Evolutionary conservation across 805 yeast species (phyloP).

Genomic region (Kurtzmaniella cleridarum): DNA sequence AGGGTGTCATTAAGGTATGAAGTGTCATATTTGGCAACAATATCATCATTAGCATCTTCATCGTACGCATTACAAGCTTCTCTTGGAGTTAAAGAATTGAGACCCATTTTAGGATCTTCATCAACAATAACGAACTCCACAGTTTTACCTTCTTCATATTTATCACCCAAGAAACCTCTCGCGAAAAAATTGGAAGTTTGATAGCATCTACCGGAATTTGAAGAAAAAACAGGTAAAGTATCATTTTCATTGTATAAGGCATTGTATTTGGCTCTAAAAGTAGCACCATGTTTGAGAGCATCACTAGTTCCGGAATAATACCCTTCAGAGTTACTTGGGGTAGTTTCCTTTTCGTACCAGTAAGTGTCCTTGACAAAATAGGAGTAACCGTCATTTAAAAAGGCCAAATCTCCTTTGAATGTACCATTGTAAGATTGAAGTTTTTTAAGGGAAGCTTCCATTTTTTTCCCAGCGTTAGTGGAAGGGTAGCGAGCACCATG

Average conservation of each 20-base stretch:
- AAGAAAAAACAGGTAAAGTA: constrained; percentile 46
- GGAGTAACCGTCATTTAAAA: constrained; percentile 46
- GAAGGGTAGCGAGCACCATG: constrained; percentile 68
- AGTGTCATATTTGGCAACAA: constrained; percentile 23
- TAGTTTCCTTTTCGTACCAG: constrained; percentile 47
- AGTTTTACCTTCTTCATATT: constrained; percentile 23
- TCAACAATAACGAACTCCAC: constrained; percentile 36
- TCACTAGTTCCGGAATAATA: constrained; percentile 50
- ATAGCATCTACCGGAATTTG: constrained; percentile 50
- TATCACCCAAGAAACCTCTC: constrained; percentile 51
- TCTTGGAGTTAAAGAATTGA: constrained; percentile 55
- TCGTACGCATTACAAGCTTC: constrained; percentile 37
- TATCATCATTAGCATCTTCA: constrained; percentile 20
- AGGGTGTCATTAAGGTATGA: constrained; percentile 50
- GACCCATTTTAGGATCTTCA: constrained; percentile 47
- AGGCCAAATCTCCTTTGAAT: constrained; percentile 46
- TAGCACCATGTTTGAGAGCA: constrained; percentile 44
- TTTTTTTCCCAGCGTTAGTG: constrained; percentile 19
- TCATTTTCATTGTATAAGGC: constrained; percentile 34
- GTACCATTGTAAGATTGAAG: constrained; percentile 21
- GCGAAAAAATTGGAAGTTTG: constrained; percentile 54
- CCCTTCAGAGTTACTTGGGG: constrained; percentile 35
- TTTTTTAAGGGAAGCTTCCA: constrained; percentile 21
- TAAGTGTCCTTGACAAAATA: constrained; percentile 37
- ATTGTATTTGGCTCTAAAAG: constrained; percentile 45